Base-by-base conservation (phyloP, 2,329 filamentous ascomycete genomes). In the Erysiphe neolycopersici region DNA sequence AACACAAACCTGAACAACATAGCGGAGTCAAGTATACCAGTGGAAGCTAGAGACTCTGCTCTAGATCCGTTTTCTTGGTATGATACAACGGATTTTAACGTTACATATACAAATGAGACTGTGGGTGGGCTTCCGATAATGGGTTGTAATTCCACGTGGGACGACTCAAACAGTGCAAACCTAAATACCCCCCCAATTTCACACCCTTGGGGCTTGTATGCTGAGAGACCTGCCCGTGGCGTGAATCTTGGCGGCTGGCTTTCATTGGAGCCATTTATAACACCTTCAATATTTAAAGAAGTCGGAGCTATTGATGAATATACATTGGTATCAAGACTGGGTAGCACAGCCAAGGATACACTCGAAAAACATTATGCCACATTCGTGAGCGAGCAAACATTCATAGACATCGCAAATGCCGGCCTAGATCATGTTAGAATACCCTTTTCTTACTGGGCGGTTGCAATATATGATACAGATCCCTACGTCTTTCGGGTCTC, bases 351-450 rank as follows among this genome's bases (percentile, higher is more conserved):
- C 2, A 69, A 71, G 26, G 60, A 64, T 4, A 78, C 69, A 0
- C 61, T 95, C n/a, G 89, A 98, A 58, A 68, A 79, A 47, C 89
- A 98, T 60, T 95, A 98, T 60, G 76, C 84, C 1, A 73, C 72
- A 0, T 95, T 93, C 54, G 73, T 95, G 36, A 85, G 72, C 0
- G 82, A 91, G 56, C 64, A 78, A 46, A 84, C 80, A 2, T 93
- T 95, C 58, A 66, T 67, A 44, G 77, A 85, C 36, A 94, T 95
- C 46, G 73, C 74, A 43, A 76, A 73, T 31, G 89, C 89, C 1
- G 89, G 89, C 0, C 71, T 98, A 41, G 89, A 98, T 56, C 89
- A 98, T 57, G 80, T 98, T n/a, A 79, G 89, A 44, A 94, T 98
- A 44, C 84, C 81, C 0, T 95, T 79, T 58, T 82, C 79, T 9